phyloP scores from a whole-genome alignment of 768 basidiomycete genomes.

The Pulveroboletus sp. region DNA sequence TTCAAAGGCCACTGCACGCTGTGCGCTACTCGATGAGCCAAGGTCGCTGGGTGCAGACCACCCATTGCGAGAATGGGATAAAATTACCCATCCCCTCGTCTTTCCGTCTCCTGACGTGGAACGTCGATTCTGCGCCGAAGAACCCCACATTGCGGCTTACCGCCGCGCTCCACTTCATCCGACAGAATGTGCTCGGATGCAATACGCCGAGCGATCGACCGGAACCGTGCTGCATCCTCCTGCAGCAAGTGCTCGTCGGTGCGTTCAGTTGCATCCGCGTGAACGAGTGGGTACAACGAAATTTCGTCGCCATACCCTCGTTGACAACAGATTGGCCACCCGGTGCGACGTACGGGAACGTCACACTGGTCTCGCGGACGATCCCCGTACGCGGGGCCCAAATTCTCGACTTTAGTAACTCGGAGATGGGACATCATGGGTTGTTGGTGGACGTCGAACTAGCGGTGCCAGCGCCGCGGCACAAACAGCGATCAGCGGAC shows the following conservation, averaged over 20 bases:
- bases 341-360: slow-evolving; percentile 52
- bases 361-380: slow-evolving; percentile 61
- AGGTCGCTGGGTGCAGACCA: slow-evolving; percentile 30
- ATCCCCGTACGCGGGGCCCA: slow-evolving; percentile 46
- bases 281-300: slow-evolving; percentile 57
- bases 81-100: slow-evolving; percentile 37
- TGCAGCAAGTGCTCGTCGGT: slow-evolving; percentile 57
- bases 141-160: slow-evolving; percentile 41
- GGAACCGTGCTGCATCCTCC: slow-evolving; percentile 55
- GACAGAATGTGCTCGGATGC: slow-evolving; percentile 47
- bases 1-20: slow-evolving; percentile 27
- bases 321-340: slow-evolving; percentile 51
- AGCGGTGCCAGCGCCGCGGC: slow-evolving; percentile 30
- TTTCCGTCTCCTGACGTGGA: slow-evolving; percentile 66
- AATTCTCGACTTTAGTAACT: slow-evolving; percentile 49
- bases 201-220: slow-evolving; percentile 40
- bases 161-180: slow-evolving; percentile 50
- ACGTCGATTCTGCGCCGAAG: slow-evolving; percentile 48
- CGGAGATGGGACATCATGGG: slow-evolving; percentile 51
- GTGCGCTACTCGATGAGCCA: slow-evolving; percentile 31
- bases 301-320: slow-evolving; percentile 57
- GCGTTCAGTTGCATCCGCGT: slow-evolving; percentile 47
- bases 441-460: slow-evolving; percentile 55
- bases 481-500: slow-evolving; percentile 29
- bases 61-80: slow-evolving; percentile 32